Percentiles rank a stretch among this genome's conserved stretches.
Evolutionary conservation across 139 green algal species (phyloP).

Genomic region (Coelastrella sp.): DNA sequence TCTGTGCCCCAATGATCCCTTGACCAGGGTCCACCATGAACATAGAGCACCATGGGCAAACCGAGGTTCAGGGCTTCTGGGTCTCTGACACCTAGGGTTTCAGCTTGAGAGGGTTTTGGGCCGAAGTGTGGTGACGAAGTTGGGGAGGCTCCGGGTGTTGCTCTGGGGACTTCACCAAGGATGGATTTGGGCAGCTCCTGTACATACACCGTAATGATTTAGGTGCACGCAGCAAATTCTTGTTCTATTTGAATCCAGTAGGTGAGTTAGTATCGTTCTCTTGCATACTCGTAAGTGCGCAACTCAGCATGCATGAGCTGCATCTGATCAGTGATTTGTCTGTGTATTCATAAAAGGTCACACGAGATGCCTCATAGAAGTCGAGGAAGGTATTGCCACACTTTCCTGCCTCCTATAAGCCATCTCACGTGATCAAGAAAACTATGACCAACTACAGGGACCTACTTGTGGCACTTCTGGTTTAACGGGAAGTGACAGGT

Average conservation of each 20-base stretch:
- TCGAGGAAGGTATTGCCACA: no score
- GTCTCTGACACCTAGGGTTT: background rate
- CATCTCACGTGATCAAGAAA: no score
- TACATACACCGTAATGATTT: no score
- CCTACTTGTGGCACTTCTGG: background rate
- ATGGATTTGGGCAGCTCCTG: background rate
- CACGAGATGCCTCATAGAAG: no score
- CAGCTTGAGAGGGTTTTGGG: background rate
- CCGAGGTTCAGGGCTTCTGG: slow-evolving; percentile 10
- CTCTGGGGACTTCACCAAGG: background rate
- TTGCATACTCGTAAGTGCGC: no score
- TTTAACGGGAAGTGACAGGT: slow-evolving; percentile 24
- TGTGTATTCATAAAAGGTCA: no score
- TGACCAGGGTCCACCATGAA: slow-evolving; percentile 37
- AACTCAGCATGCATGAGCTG: background rate
- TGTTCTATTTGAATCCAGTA: no score
- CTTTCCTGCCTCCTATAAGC: no score
- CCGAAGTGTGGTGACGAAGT: background rate
- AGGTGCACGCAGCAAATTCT: no score
- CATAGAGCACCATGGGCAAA: slow-evolving; percentile 24
- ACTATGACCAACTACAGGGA: no score
- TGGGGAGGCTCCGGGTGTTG: background rate
- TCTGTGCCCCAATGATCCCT: slow-evolving; percentile 32
- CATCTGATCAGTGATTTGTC: background rate
- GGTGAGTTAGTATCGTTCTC: no score